Conservation (phyloP, 768 basidiomycete genomes). For the Phanerochaete carnosa region DNA sequence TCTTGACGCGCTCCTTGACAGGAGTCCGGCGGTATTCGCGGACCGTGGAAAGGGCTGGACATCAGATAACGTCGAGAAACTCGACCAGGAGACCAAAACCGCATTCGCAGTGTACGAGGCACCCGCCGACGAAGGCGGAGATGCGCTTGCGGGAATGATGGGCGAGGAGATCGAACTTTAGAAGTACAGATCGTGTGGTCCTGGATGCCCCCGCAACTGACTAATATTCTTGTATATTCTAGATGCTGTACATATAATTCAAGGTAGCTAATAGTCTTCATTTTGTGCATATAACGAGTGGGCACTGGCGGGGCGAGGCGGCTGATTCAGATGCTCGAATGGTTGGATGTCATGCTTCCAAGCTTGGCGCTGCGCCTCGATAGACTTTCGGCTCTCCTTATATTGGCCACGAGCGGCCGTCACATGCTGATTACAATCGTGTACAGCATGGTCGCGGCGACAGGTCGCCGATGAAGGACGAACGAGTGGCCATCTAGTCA, state of each 20-base stretch:
- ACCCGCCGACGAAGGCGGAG: constrained; percentile 58
- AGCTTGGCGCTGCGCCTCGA: too few relatives aligned
- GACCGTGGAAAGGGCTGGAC: constrained; percentile 75
- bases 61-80: constrained; percentile 30
- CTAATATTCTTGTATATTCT: too few relatives aligned
- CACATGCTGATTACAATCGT: neutral
- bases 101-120: constrained; percentile 80
- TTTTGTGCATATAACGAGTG: too few relatives aligned
- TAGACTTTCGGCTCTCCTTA: too few relatives aligned
- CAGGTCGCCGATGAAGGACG: neutral
- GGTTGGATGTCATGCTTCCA: too few relatives aligned
- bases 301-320: too few relatives aligned
- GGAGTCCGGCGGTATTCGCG: constrained; percentile 68
- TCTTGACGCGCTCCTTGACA: constrained; percentile 76
- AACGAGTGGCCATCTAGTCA: too few relatives aligned
- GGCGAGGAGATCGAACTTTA: constrained; percentile 32
- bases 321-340: too few relatives aligned
- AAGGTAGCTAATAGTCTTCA: too few relatives aligned
- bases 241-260: too few relatives aligned
- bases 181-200: neutral
- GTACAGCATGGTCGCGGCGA: neutral
- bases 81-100: constrained; percentile 32
- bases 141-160: constrained; percentile 67
- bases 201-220: neutral
- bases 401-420: neutral